Evolutionary conservation across 176 grass and related monocot genomes (phyloP).

Genomic region (Bolboschoenus planiculmis): DNA sequence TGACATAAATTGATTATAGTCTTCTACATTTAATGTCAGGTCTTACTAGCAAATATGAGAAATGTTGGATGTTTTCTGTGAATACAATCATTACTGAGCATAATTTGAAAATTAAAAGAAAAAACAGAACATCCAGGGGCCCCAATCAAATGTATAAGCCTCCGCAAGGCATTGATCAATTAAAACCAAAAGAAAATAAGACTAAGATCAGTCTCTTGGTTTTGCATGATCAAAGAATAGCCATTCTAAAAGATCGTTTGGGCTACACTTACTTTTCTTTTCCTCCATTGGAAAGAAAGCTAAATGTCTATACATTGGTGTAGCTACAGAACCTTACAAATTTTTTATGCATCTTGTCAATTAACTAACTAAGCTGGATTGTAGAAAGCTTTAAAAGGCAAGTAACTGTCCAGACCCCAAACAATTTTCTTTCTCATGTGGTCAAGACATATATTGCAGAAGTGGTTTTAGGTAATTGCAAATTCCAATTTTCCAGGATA

Average conservation of each 20-base stretch:
- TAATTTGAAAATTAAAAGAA: neutral
- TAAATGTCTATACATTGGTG: neutral
- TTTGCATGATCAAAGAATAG: neutral
- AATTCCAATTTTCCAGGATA: conserved; percentile 4
- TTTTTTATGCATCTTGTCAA: neutral
- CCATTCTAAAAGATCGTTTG: neutral
- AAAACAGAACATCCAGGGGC: neutral
- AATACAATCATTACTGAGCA: too few relatives aligned
- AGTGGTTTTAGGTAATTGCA: neutral
- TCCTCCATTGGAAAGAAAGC: neutral
- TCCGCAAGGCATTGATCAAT: neutral
- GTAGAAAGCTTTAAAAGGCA: neutral
- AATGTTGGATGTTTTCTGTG: too few relatives aligned
- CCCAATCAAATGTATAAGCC: neutral
- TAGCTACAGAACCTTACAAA: neutral
- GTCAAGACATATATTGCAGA: neutral
- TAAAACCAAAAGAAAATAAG: neutral
- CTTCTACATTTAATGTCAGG: neutral
- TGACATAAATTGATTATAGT: neutral
- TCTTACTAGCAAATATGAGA: too few relatives aligned
- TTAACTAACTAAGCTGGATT: neutral
- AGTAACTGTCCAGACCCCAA: neutral
- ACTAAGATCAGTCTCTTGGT: neutral
- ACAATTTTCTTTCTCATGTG: neutral
- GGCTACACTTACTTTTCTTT: neutral